These are phyloP conservation scores for Cladosporium sp. DNA, from an alignment of 2,329 filamentous ascomycete species.

Conservation along the genomic window DNA sequence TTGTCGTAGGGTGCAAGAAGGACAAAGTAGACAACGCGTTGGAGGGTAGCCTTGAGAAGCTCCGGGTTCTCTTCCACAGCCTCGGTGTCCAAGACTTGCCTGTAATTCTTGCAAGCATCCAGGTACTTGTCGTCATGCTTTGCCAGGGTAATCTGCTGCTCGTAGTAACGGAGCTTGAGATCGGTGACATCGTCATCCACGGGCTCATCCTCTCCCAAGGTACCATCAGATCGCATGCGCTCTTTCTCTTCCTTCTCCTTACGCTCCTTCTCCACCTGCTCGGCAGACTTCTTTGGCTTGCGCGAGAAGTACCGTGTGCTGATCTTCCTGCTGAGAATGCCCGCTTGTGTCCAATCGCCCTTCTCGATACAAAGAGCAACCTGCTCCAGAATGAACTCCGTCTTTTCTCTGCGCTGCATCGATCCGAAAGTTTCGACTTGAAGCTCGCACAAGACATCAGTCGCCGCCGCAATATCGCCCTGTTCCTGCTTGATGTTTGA, in stretches of 20 bases:
- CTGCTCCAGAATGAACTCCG: slow-evolving; percentile 95
- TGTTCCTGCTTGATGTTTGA: slow-evolving; percentile 97
- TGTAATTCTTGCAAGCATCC: slow-evolving; percentile 96
- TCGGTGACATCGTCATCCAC: slow-evolving; percentile 91
- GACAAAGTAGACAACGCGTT: slow-evolving; percentile 95
- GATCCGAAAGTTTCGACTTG: slow-evolving; percentile 99
- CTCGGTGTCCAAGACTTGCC: slow-evolving; percentile 93
- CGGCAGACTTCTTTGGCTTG: slow-evolving; percentile 83
- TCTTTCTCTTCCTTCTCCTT: slow-evolving; percentile 83
- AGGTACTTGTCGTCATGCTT: slow-evolving; percentile 98
- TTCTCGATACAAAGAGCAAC: slow-evolving; percentile 92
- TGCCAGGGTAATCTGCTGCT: slow-evolving; percentile 90
- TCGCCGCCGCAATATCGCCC: slow-evolving; percentile 83
- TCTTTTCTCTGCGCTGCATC: slow-evolving; percentile 96
- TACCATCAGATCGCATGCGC: slow-evolving; percentile 54
- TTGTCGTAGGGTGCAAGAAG: slow-evolving; percentile 97
- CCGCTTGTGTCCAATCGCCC: slow-evolving; percentile 92
- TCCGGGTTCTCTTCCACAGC: slow-evolving; percentile 84
- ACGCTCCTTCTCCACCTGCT: slow-evolving; percentile 84
- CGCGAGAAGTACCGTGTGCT: slow-evolving; percentile 87
- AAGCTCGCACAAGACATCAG: slow-evolving; percentile 91
- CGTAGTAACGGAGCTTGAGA: slow-evolving; percentile 91
- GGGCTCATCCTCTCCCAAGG: slow-evolving; percentile 63
- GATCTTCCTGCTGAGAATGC: slow-evolving; percentile 92
- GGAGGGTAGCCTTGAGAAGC: slow-evolving; percentile 78